Evolutionary conservation across 1,284 basidiomycete genomes (phyloP).

Genomic region (Moniliophthora roreri): DNA sequence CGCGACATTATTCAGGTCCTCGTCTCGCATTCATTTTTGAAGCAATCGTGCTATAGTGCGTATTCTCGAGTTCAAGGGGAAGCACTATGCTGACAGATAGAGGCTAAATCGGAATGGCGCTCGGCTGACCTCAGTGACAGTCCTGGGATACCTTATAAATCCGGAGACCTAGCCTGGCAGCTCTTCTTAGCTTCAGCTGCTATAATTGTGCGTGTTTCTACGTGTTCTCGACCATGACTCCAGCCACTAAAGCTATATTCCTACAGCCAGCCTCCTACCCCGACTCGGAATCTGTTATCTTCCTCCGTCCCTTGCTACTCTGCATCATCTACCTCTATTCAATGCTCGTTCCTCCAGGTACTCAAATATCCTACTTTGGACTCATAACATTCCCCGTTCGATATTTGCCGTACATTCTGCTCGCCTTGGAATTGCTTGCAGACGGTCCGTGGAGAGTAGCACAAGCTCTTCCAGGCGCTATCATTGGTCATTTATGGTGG

Average conservation of each 20-base stretch:
- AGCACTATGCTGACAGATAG: neutral
- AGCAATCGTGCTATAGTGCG: too few species aligned
- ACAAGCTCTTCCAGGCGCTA: slow-evolving; percentile 62
- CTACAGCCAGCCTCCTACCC: slow-evolving; percentile 33
- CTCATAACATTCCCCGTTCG: slow-evolving; percentile 66
- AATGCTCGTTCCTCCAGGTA: slow-evolving; percentile 65
- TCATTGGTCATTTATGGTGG: slow-evolving; percentile 81
- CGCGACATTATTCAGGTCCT: slow-evolving; percentile 44
- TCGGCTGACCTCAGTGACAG: too few species aligned
- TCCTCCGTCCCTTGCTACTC: slow-evolving; percentile 67
- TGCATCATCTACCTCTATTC: too few species aligned
- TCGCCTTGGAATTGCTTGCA: slow-evolving; percentile 69
- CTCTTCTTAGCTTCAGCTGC: too few species aligned
- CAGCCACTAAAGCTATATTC: neutral
- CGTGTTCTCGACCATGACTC: neutral
- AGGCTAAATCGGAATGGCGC: slow-evolving; percentile 56
- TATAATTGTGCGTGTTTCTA: slow-evolving; percentile 60
- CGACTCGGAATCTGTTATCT: slow-evolving; percentile 50
- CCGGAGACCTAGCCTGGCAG: too few species aligned
- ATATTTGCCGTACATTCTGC: slow-evolving; percentile 76
- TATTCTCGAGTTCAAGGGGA: slow-evolving; percentile 26
- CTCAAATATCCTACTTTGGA: slow-evolving; percentile 73
- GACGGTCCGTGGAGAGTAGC: slow-evolving; percentile 61
- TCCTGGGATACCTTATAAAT: too few species aligned
- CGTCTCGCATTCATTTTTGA: slow-evolving; percentile 71